Conservation (phyloP, 139 green algal genomes). For the Micromonas commoda region DNA sequence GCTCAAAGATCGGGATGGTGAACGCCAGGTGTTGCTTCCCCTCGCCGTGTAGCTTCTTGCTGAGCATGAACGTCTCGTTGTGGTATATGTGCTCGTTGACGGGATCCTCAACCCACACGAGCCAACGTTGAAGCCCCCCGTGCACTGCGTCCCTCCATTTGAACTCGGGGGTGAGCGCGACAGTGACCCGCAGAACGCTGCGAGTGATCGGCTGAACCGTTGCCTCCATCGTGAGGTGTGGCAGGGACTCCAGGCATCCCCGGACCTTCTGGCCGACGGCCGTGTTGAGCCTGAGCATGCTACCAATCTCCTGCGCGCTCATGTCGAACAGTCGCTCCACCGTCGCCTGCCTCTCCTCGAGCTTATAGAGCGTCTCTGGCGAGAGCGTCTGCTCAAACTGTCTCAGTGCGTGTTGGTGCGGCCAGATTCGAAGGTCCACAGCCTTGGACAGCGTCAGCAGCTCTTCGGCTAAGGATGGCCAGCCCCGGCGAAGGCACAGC, state of each 20-base stretch:
- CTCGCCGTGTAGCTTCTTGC: constrained; percentile 69
- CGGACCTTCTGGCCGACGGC: constrained; percentile 35
- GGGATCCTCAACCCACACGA: constrained; percentile 87
- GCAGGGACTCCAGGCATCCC: constrained; percentile 63
- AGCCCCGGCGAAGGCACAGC: constrained; percentile 71
- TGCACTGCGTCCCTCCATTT: constrained; percentile 51
- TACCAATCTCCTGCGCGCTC: constrained; percentile 70
- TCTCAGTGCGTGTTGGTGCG: constrained; percentile 76
- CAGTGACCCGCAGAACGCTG: constrained; percentile 76
- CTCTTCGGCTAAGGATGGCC: constrained; percentile 54
- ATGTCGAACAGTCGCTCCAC: constrained; percentile 79
- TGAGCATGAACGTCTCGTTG: constrained; percentile 78
- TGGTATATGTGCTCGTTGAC: constrained; percentile 92
- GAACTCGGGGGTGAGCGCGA: constrained; percentile 28
- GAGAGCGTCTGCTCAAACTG: constrained; percentile 69
- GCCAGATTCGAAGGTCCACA: constrained; percentile 83
- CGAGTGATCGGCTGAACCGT: constrained; percentile 89
- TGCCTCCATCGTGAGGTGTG: constrained; percentile 63
- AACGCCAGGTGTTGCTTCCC: constrained; percentile 59
- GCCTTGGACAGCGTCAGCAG: constrained; percentile 61
- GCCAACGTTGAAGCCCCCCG: constrained; percentile 60
- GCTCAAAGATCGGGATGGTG: constrained; percentile 94
- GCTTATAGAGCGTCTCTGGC: constrained; percentile 73
- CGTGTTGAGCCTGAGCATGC: constrained; percentile 67
- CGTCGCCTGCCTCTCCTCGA: constrained; percentile 58